Percentiles rank a stretch among this genome's conserved stretches.
These are phyloP conservation scores for Puccinia triticina DNA, from an alignment of 1,284 basidiomycete genomes.

Conservation along the genomic window DNA sequence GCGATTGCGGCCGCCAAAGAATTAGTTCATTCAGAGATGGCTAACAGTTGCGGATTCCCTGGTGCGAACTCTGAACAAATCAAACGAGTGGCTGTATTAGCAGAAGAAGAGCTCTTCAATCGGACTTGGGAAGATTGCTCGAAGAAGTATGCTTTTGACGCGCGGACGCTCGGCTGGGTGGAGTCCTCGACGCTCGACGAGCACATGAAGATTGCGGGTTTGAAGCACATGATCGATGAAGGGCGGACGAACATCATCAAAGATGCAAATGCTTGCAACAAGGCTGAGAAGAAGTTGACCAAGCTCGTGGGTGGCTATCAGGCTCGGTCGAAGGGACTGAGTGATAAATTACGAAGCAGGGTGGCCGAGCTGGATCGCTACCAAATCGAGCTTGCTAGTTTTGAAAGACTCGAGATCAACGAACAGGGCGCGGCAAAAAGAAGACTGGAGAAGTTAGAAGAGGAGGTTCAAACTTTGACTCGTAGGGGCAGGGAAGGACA, in stretches of 20 bases:
- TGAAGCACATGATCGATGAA: conserved; percentile 68
- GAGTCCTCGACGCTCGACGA: conserved; percentile 67
- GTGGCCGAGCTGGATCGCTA: conserved; percentile 62
- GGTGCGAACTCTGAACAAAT: conserved; percentile 78
- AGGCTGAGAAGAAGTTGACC: conserved; percentile 87
- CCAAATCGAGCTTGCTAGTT: conserved; percentile 75
- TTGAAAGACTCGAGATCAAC: conserved; percentile 70
- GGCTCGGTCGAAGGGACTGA: conserved; percentile 72
- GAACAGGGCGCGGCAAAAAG: conserved; percentile 76
- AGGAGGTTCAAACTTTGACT: conserved; percentile 71
- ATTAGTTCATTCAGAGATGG: conserved; percentile 79
- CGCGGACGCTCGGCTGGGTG: conserved; percentile 69
- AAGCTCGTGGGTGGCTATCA: conserved; percentile 89
- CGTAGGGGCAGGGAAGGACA: conserved; percentile 31
- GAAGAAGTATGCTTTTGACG: conserved; percentile 69
- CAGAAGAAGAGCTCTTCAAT: conserved; percentile 67
- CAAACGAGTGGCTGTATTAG: conserved; percentile 69
- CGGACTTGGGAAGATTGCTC: conserved; percentile 71
- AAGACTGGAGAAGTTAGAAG: conserved; percentile 73
- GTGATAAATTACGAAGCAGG: conserved; percentile 73
- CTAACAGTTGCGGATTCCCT: conserved; percentile 77
- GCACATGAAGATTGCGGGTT: conserved; percentile 70
- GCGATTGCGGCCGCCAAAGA: conserved; percentile 73
- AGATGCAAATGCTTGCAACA: conserved; percentile 77
- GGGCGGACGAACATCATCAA: conserved; percentile 76